Evolutionary conservation across 2,329 filamentous ascomycete species (phyloP).

Genomic region (Diaporthe nobilis): DNA sequence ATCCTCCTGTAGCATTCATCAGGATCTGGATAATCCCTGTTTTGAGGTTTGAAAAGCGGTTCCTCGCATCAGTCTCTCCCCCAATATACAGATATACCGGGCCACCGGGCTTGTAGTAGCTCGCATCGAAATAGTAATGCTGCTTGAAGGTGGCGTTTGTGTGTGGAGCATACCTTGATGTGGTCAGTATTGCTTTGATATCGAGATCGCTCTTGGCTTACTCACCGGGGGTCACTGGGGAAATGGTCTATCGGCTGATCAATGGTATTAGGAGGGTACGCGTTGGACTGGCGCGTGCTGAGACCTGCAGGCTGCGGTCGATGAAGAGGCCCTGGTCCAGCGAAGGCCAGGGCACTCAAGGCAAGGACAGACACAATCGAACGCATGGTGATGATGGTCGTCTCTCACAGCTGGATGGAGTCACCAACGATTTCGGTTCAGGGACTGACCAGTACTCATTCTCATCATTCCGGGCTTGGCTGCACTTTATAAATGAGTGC

Average conservation of each 20-base stretch:
- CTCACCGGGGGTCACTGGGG: conserved; percentile 51
- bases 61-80: conserved; percentile 50
- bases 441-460: too few species aligned
- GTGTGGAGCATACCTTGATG: conserved; percentile 53
- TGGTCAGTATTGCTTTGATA: background rate
- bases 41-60: conserved; percentile 48
- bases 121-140: conserved; percentile 67
- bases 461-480: background rate
- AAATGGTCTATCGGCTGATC: conserved; percentile 61
- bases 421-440: background rate
- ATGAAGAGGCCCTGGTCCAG: conserved; percentile 25
- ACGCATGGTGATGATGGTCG: conserved; percentile 27
- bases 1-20: conserved; percentile 66
- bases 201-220: too few species aligned
- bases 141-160: conserved; percentile 66
- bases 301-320: background rate
- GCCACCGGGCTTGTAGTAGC: conserved; percentile 68
- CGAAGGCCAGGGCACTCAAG: conserved; percentile 33
- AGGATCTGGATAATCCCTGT: conserved; percentile 64
- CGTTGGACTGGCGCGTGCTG: conserved; percentile 16
- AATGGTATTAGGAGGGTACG: conserved; percentile 49
- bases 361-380: conserved; percentile 17
- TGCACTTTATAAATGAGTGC: background rate
- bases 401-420: background rate
- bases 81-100: conserved; percentile 54